Evolutionary conservation across 306 rosid species (phyloP), one percentile per base, ranked within the genome.

Genomic region (Echinosophora koreensis): DNA sequence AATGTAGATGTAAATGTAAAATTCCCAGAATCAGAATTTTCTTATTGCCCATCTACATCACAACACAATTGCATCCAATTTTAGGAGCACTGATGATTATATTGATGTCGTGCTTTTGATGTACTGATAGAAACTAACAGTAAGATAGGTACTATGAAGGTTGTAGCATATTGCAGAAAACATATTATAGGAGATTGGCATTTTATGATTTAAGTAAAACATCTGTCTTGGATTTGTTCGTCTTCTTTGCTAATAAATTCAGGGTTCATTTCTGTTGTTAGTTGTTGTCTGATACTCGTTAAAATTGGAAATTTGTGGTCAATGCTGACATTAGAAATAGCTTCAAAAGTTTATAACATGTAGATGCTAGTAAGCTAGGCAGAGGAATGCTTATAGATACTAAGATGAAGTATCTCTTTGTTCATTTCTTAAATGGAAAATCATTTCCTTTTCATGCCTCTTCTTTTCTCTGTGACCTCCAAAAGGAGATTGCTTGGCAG

Each of bases 81-180:
- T 57, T 22, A 22, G 62, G 37, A 22, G 37, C 37, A 22, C 22
- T 18, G 70, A 37, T 7, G 13, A 8, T 35, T 38, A 65, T 65
- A 41, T 65, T 17, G 34, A 65, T 65, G 2, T 41, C 44, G 54
- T 18, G 2, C 71, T 41, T 17, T 22, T 18, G 2, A 39, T 41
- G 54, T 27, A 38, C 32, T 38, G 8, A 63, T 63, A 32, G 6
- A 64, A 6, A 64, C n/a, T 15, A 37, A 16, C 14, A 17, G 4
- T 56, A 8, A 15, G 4, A 12, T 57, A 18, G 15, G 51, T 11
- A 57, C 15, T 22, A 4, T 35, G 22, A 54, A 17, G 38, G 15
- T 37, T 70, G 74, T 65, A 41, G 37, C 54, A 41, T 10, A 49
- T 49, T 49, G 66, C 41, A 60, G 66, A 60, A 3, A 52, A 6